These are phyloP conservation scores for Fusarium sp. DNA, from an alignment of 2,329 filamentous ascomycete genomes.

Conservation along the genomic window DNA sequence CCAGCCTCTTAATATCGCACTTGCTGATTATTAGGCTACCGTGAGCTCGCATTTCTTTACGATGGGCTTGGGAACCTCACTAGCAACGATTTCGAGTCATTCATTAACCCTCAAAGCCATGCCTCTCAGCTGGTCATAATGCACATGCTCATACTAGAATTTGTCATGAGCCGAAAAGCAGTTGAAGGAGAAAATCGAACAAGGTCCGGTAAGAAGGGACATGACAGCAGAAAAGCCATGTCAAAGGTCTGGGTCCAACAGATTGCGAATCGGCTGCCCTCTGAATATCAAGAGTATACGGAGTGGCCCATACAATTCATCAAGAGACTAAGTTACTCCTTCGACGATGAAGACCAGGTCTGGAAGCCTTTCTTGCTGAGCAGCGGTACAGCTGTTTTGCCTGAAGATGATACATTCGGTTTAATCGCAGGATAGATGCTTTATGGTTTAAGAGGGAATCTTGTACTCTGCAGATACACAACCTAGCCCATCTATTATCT, in stretches of 20 bases:
- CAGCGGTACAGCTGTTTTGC: constrained; percentile 21
- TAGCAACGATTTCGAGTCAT: constrained; percentile 48
- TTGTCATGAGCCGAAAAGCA: constrained; percentile 44
- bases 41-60: constrained; percentile 46
- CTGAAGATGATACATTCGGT: constrained; percentile 2
- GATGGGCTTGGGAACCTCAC: constrained; percentile 43
- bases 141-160: constrained; percentile 52
- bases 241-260: constrained; percentile 54
- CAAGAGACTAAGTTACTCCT: constrained; percentile 37
- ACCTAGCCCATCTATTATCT: not conserved
- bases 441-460: not conserved
- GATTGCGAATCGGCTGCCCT: constrained; percentile 49
- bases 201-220: constrained; percentile 18
- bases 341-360: constrained; percentile 37
- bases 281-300: constrained; percentile 48
- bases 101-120: constrained; percentile 48
- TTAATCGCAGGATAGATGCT: constrained; percentile 7
- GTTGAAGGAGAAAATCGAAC: constrained; percentile 16
- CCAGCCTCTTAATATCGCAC: accelerated
- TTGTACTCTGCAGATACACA: not conserved
- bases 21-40: constrained; percentile 41
- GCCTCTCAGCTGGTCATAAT: constrained; percentile 51
- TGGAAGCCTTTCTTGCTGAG: constrained; percentile 41
- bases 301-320: constrained; percentile 48
- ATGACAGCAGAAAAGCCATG: constrained; percentile 42